Base-by-base conservation (phyloP, 208 protist species). In the Crithidia expoeki region DNA sequence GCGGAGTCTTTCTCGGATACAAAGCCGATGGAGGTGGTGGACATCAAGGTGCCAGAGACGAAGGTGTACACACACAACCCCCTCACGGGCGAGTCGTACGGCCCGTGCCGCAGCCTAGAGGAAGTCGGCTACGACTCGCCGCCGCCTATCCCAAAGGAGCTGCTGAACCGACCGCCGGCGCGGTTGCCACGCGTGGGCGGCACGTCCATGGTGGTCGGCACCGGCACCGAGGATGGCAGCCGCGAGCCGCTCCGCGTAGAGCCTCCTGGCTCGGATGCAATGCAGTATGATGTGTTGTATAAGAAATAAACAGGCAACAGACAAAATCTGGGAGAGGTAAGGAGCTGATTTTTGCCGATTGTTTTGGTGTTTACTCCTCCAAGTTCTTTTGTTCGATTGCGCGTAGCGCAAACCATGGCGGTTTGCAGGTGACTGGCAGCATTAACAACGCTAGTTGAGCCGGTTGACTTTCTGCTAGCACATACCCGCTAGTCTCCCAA, bases 101-200 rank as follows among this genome's bases (percentile, higher is more conserved):
- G 88, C 9, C 92, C 92, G 47, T 96, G 92, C 76, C 76, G 82
- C 27, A 88, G 78, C 47, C 78, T 93, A 9, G 92, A 93, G 69
- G 89, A 96, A 69, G 88, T 94, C 4, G 89, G 87, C 51, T 92
- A 93, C 76, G 84, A 94, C 51, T 72, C 72, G 28, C 83, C 85
- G n/a, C 84, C 88, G 33, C 56, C 77, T 25, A 86, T 94, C 55
- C 92, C 92, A 5, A 72, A 84, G 42, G 83, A 85, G 63, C 77
- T 94, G 60, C 75, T 82, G 68, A 90, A 90, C 44, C 84, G 69
- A 21, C 82, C 84, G n/a, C 86, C 86, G 0, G 75, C 80, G 21
- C 72, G 69, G 47, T 72, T 78, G 14, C 67, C 75, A 7, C 88
- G 89, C 47, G 66, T 94, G 19, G 92, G 92, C 16, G 92, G 92